These are phyloP conservation scores for Botrytis medusae DNA, from an alignment of 2,329 filamentous ascomycete genomes.

Conservation along the genomic window DNA sequence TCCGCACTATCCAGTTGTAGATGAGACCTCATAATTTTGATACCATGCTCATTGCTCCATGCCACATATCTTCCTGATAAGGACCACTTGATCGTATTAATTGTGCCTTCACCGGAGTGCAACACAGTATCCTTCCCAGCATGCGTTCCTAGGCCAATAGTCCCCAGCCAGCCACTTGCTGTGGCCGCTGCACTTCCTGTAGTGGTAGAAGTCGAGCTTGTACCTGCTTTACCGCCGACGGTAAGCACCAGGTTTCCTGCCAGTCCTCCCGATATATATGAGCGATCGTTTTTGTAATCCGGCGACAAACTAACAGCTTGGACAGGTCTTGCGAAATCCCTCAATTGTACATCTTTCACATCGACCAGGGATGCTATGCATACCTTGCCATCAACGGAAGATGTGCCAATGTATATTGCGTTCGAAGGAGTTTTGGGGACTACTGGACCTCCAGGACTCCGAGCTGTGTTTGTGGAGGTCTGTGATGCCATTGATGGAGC, in stretches of 20 bases:
- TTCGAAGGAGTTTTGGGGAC: conserved; percentile 74
- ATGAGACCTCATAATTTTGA: conserved; percentile 95
- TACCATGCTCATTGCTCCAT: conserved; percentile 95
- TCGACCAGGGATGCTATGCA: conserved; percentile 88
- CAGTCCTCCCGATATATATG: conserved; percentile 86
- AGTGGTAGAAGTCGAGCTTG: conserved; percentile 81
- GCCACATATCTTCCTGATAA: conserved; percentile 86
- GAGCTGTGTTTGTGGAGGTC: conserved; percentile 52
- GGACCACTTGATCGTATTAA: conserved; percentile 93
- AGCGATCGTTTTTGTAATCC: conserved; percentile 85
- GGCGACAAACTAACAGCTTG: conserved; percentile 93
- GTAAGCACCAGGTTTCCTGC: conserved; percentile 88
- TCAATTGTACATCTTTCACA: conserved; percentile 81
- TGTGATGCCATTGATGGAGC: conserved; percentile 46
- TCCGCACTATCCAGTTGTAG: conserved; percentile 75
- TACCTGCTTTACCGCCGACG: conserved; percentile 73
- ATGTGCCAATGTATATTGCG: conserved; percentile 88
- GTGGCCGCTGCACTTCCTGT: conserved; percentile 78
- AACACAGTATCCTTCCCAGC: conserved; percentile 82
- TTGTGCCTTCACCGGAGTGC: conserved; percentile 88
- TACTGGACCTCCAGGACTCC: conserved; percentile 56
- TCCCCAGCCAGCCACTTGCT: conserved; percentile 87
- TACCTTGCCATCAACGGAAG: conserved; percentile 93
- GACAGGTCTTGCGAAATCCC: conserved; percentile 91
- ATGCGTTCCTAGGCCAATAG: conserved; percentile 76